These are phyloP conservation scores for Cercospora sp. DNA, from an alignment of 2,329 filamentous ascomycete species.

Conservation along the genomic window DNA sequence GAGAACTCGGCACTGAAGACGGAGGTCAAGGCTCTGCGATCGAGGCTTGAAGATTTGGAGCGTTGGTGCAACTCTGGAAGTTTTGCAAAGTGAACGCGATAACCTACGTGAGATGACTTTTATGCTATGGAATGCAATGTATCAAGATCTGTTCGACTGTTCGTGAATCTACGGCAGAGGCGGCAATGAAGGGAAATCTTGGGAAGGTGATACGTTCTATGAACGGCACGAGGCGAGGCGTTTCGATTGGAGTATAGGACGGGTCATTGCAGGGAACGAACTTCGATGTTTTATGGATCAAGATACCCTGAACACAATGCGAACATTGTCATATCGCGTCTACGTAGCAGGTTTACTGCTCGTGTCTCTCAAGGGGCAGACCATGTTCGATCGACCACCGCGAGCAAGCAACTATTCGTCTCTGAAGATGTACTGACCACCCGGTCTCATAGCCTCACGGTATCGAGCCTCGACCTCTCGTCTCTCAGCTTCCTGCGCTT, in stretches of 20 bases:
- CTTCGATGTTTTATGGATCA: background rate
- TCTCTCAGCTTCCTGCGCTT: constrained; percentile 64
- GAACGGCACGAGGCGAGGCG: background rate
- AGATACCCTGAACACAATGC: background rate
- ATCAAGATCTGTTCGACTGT: background rate
- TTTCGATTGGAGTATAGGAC: background rate
- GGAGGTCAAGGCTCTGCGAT: constrained; percentile 32
- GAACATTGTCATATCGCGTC: background rate
- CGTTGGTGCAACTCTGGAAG: constrained; percentile 26
- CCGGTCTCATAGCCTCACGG: constrained; percentile 75
- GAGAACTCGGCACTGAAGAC: constrained; percentile 33
- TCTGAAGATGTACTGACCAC: constrained; percentile 75
- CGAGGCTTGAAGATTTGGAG: constrained; percentile 34
- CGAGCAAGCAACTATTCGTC: constrained; percentile 61
- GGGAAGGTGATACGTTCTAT: background rate
- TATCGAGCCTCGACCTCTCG: constrained; percentile 70
- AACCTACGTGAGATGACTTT: background rate
- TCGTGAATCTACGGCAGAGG: background rate
- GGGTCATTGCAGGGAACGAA: background rate
- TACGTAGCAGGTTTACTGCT: background rate
- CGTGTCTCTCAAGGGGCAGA: background rate
- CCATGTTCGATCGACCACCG: background rate
- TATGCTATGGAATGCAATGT: background rate
- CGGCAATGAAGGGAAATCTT: background rate
- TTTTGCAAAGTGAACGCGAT: constrained; percentile 18